A percentile compares a stretch with the other conserved stretches of the same genome.
These are phyloP conservation scores for Emergomyces pasteurianus DNA, from an alignment of 2,329 filamentous ascomycete genomes.

Conservation along the genomic window DNA sequence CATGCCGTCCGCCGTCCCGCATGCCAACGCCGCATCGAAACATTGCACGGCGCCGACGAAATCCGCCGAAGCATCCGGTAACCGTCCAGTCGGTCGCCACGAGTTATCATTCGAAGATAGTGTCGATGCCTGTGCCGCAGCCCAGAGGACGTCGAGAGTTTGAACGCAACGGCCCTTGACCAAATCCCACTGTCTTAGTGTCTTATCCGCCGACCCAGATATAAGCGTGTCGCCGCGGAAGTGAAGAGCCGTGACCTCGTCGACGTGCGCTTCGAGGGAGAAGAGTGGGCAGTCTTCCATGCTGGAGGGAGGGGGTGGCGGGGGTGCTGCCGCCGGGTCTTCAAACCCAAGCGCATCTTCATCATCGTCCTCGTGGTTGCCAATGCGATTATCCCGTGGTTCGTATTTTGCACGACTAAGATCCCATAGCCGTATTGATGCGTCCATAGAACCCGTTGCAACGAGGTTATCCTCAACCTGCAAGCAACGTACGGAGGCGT, in stretches of 20 bases:
- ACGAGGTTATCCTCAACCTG: conserved; percentile 95
- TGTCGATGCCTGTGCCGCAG: conserved; percentile 75
- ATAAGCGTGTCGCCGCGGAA: conserved; percentile 83
- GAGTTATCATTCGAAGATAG: conserved; percentile 45
- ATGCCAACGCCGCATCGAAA: conserved; percentile 89
- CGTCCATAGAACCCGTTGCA: conserved; percentile 88
- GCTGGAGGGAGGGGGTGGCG: conserved; percentile 55
- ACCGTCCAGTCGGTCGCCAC: conserved; percentile 60
- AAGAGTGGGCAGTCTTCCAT: conserved; percentile 87
- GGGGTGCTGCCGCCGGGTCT: conserved; percentile 54
- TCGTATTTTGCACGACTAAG: conserved; percentile 78
- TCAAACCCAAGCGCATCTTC: conserved; percentile 58
- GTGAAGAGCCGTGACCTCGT: conserved; percentile 86
- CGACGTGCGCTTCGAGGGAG: conserved; percentile 79
- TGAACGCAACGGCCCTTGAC: conserved; percentile 96
- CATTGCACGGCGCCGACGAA: conserved; percentile 93
- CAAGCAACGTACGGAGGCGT: conserved; percentile 80
- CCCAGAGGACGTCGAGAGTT: conserved; percentile 96
- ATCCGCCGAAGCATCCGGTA: conserved; percentile 59
- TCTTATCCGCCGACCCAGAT: conserved; percentile 95
- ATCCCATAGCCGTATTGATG: conserved; percentile 91
- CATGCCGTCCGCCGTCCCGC: conserved; percentile 95
- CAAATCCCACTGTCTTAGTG: conserved; percentile 91
- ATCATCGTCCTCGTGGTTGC: conserved; percentile 38
- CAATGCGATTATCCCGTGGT: conserved; percentile 51